Evolutionary conservation across 1,284 basidiomycete species (phyloP).

Genomic region (Ustilago esculenta): DNA sequence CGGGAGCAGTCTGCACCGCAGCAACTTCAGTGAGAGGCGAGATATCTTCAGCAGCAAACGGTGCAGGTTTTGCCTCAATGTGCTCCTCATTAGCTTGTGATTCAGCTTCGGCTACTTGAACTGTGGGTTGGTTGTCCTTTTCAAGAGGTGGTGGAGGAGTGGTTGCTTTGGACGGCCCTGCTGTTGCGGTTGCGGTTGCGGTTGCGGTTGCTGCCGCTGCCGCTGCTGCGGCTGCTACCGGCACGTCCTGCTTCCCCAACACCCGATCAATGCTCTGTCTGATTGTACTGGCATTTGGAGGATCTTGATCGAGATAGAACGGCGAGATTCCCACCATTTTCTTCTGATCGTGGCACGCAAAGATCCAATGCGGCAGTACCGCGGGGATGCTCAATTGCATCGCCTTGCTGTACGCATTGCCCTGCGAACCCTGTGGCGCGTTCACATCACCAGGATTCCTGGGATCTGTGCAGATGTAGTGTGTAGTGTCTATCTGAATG

Average conservation of each 20-base stretch:
- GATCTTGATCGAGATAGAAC: conserved; percentile 63
- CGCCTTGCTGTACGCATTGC: conserved; percentile 55
- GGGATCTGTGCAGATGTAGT: conserved; percentile 60
- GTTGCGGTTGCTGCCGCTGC: conserved; percentile 2
- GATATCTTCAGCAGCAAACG: conserved; percentile 11
- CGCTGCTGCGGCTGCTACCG: conserved; percentile 1
- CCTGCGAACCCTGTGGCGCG: conserved; percentile 22
- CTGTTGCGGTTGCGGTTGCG: neutral
- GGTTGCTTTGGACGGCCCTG: neutral
- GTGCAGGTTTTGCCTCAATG: neutral
- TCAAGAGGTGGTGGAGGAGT: conserved; percentile 26
- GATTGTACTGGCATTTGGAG: conserved; percentile 56
- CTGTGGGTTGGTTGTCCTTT: conserved; percentile 15
- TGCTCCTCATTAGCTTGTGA: conserved; percentile 2
- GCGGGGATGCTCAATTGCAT: conserved; percentile 65
- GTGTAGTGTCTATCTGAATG: conserved; percentile 78
- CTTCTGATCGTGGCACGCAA: conserved; percentile 62
- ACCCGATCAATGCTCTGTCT: conserved; percentile 36
- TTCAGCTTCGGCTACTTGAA: neutral
- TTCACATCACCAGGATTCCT: conserved; percentile 43
- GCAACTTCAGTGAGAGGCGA: neutral
- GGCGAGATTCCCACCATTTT: conserved; percentile 65
- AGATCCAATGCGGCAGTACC: conserved; percentile 66
- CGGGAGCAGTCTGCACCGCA: neutral
- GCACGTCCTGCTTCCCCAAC: conserved; percentile 17